A percentile compares a stretch with the other conserved stretches of the same genome.
These are phyloP conservation scores for Thermoascus crustaceus DNA, from an alignment of 2,329 filamentous ascomycete genomes.

Conservation along the genomic window DNA sequence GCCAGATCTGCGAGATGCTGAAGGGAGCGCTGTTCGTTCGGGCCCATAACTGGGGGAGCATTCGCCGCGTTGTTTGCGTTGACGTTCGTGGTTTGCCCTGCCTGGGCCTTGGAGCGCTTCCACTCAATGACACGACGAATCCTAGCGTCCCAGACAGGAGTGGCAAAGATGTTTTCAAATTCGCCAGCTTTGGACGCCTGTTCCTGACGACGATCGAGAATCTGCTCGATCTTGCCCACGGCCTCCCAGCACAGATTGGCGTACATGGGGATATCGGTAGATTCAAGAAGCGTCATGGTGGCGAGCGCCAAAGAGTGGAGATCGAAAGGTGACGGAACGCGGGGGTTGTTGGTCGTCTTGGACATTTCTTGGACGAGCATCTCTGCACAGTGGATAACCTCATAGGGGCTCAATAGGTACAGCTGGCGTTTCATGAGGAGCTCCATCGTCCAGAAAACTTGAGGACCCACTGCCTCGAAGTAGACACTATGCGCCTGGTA, in stretches of 20 bases:
- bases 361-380: conserved; percentile 34
- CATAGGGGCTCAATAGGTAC: conserved; percentile 33
- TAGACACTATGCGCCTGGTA: no score
- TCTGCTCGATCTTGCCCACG: conserved; percentile 44
- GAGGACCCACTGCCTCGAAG: conserved; percentile 30
- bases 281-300: conserved; percentile 35
- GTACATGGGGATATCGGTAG: conserved; percentile 32
- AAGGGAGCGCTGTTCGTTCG: conserved; percentile 37
- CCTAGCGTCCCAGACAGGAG: conserved; percentile 33
- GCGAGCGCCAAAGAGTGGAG: conserved; percentile 34
- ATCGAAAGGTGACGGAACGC: conserved; percentile 32
- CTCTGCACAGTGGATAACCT: conserved; percentile 33
- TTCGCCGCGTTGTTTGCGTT: conserved; percentile 4
- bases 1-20: conserved; percentile 38
- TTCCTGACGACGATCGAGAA: conserved; percentile 39
- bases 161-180: conserved; percentile 32
- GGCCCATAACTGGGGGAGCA: conserved; percentile 29
- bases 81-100: conserved; percentile 13
- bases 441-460: conserved; percentile 36
- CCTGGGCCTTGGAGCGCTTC: conserved; percentile 27
- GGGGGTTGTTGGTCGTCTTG: conserved; percentile 23
- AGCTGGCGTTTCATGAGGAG: conserved; percentile 37
- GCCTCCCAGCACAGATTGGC: conserved; percentile 31
- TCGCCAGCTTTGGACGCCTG: conserved; percentile 20
- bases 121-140: conserved; percentile 34